Conservation (phyloP, 2,329 filamentous ascomycete species). For the Conoideocrella luteorostrata region DNA sequence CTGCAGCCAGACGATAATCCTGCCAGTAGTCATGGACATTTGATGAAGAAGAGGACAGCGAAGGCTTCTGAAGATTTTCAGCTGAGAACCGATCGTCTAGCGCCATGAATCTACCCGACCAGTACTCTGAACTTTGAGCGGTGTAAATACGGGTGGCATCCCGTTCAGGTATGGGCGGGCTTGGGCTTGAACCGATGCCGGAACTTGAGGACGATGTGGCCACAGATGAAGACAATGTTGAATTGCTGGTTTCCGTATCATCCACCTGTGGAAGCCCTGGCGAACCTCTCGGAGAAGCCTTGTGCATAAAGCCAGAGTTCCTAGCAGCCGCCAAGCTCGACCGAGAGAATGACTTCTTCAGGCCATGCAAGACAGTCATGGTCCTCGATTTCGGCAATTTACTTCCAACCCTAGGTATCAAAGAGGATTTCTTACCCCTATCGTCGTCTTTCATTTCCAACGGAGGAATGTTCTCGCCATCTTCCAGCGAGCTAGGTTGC, state of each 20-base stretch:
- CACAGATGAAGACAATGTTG: neutral
- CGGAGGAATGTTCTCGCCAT: slow-evolving; percentile 23
- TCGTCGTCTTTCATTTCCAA: neutral
- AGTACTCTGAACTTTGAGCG: slow-evolving; percentile 47
- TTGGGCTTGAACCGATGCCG: neutral
- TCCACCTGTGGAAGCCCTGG: neutral
- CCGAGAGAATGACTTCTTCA: slow-evolving; percentile 39
- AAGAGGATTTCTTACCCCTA: neutral
- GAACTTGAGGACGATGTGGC: neutral
- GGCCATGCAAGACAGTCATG: slow-evolving; percentile 36
- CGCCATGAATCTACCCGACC: slow-evolving; percentile 55
- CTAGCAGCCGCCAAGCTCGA: slow-evolving; percentile 17
- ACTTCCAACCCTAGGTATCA: slow-evolving; percentile 9
- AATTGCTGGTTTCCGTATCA: neutral
- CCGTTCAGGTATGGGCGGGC: slow-evolving; percentile 10
- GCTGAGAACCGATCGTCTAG: slow-evolving; percentile 42
- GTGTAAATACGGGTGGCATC: slow-evolving; percentile 28
- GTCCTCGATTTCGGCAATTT: slow-evolving; percentile 39
- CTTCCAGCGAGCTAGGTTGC: neutral
- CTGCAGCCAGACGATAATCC: neutral
- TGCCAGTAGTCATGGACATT: neutral
- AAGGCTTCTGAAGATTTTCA: slow-evolving; percentile 19
- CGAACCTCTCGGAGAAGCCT: neutral
- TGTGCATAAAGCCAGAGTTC: slow-evolving; percentile 14
- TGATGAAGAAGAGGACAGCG: neutral